Percentiles rank a stretch among this genome's conserved stretches.
Evolutionary conservation across 2,329 filamentous ascomycete species (phyloP).

Genomic region (Neurospora sp.): DNA sequence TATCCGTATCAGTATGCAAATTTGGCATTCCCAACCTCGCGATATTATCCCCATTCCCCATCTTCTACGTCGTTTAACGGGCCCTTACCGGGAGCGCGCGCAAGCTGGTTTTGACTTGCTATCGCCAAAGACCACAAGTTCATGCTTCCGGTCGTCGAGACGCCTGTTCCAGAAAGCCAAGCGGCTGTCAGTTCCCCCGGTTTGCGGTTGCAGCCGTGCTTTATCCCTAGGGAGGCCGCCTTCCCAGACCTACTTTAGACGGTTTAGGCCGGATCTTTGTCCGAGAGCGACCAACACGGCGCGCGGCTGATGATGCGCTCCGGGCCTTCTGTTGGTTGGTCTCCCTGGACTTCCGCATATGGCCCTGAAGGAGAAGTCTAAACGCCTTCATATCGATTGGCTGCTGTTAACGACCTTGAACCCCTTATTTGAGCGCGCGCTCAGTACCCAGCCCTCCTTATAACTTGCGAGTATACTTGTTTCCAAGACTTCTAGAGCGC

Average conservation of each 20-base stretch:
- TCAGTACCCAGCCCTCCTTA: not conserved
- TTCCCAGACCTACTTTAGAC: not conserved
- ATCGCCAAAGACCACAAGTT: not conserved
- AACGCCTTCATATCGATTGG: slow-evolving; percentile 11
- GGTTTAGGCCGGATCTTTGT: not conserved
- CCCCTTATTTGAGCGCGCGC: not conserved
- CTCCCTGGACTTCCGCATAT: slow-evolving; percentile 1
- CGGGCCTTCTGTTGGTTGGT: slow-evolving; percentile 13
- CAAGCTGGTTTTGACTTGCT: not conserved
- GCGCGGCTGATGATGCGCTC: slow-evolving; percentile 19
- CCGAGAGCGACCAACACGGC: slow-evolving; percentile 7
- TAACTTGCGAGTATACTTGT: not conserved
- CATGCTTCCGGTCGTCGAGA: not conserved
- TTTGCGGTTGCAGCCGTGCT: slow-evolving; percentile 8
- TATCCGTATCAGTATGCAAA: not conserved
- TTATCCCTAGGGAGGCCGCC: slow-evolving; percentile 8
- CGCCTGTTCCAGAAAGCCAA: not conserved
- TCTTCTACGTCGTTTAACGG: not conserved
- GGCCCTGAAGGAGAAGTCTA: not conserved
- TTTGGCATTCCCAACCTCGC: not conserved
- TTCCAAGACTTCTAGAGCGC: slow-evolving; percentile 11
- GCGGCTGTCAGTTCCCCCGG: slow-evolving; percentile 2
- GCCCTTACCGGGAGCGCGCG: not conserved
- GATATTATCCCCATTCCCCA: not conserved
- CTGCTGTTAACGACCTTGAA: not conserved